A percentile compares a stretch with the other conserved stretches of the same genome.
These are phyloP conservation scores for Daedaleopsis nitida DNA, from an alignment of 768 basidiomycete species.

Conservation along the genomic window DNA sequence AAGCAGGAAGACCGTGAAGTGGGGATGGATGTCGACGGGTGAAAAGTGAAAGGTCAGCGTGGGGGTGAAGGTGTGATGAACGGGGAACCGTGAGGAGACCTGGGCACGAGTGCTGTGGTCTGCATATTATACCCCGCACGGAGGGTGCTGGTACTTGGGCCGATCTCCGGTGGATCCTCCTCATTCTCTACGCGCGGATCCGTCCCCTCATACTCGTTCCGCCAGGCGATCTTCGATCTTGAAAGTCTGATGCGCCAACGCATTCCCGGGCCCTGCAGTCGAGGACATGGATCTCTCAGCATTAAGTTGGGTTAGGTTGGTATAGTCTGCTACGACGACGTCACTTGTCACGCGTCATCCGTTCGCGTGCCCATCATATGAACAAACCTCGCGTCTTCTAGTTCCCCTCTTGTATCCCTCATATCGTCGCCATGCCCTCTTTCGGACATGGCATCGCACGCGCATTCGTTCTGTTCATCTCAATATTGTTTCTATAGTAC, in stretches of 20 bases:
- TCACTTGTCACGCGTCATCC: neutral
- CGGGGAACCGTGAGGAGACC: neutral
- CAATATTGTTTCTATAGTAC: no score
- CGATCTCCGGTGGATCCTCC: neutral
- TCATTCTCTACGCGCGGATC: neutral
- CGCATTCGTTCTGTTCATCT: no score
- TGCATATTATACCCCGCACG: neutral
- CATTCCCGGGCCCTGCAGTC: neutral
- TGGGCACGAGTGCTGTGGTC: neutral
- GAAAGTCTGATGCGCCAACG: neutral
- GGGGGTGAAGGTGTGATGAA: neutral
- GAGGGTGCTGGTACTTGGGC: neutral
- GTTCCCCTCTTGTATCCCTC: no score
- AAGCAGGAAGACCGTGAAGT: conserved; percentile 22
- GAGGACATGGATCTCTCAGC: neutral
- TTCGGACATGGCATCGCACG: no score
- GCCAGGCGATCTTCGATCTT: neutral
- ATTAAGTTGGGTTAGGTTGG: no score
- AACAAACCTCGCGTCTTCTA: neutral
- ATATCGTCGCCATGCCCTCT: no score
- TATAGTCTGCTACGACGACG: no score
- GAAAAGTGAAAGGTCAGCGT: neutral
- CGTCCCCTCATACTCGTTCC: neutral
- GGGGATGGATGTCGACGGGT: conserved; percentile 17
- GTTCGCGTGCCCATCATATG: neutral